Conservation (phyloP, 2,329 filamentous ascomycete species). For the Zelopaecilomyces penicillatus region DNA sequence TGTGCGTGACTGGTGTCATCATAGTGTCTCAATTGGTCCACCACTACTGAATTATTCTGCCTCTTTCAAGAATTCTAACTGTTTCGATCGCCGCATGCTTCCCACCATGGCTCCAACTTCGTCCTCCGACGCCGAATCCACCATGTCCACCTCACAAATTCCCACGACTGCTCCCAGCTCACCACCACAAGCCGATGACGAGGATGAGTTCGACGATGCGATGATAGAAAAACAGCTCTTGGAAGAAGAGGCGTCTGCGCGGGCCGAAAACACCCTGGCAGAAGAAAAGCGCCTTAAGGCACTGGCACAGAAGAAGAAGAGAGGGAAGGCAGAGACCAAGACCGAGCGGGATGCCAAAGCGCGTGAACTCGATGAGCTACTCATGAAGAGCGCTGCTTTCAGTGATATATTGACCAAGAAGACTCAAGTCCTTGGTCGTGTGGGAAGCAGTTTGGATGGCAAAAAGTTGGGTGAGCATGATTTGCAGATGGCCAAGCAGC, state of each 20-base stretch:
- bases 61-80: background rate
- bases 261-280: constrained; percentile 32
- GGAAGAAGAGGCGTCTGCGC: constrained; percentile 29
- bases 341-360: constrained; percentile 50
- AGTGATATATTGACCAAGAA: constrained; percentile 56
- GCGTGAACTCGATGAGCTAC: constrained; percentile 48
- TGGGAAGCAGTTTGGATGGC: constrained; percentile 52
- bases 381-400: constrained; percentile 52
- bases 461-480: constrained; percentile 55
- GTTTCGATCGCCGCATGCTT: background rate
- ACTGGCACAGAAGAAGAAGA: constrained; percentile 29
- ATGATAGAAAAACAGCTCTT: constrained; percentile 21
- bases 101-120: constrained; percentile 22
- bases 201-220: constrained; percentile 12
- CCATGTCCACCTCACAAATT: constrained; percentile 19
- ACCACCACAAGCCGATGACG: constrained; percentile 20
- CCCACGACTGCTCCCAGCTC: constrained; percentile 31
- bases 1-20: too few species aligned
- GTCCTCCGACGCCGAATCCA: constrained; percentile 23
- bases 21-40: too few species aligned
- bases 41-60: too few species aligned
- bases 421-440: constrained; percentile 53
- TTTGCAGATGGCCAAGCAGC: constrained; percentile 75
- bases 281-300: constrained; percentile 40
- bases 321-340: constrained; percentile 43